These are phyloP conservation scores for Saccharomyces hybrid DNA, from an alignment of 1,139 yeast species.

Conservation along the genomic window DNA sequence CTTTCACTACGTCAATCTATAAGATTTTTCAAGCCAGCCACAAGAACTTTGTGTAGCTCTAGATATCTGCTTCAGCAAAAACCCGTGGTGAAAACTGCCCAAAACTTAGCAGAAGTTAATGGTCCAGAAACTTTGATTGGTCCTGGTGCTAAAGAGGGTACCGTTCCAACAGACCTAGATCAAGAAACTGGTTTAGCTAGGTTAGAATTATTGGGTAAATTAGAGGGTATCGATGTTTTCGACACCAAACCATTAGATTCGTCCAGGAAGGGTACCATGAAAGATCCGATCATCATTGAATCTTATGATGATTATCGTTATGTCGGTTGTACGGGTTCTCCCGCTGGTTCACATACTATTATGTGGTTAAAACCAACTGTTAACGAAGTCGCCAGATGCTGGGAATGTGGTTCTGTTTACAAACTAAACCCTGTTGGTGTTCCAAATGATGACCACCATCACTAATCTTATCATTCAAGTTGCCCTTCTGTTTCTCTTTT, in stretches of 20 bases:
- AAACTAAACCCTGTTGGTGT: constrained; percentile 85
- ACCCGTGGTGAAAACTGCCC: constrained; percentile 52
- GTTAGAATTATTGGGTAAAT: constrained; percentile 87
- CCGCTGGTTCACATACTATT: constrained; percentile 84
- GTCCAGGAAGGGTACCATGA: constrained; percentile 83
- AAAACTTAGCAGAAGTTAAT: constrained; percentile 65
- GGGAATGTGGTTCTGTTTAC: constrained; percentile 98
- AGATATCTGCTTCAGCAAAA: constrained; percentile 22
- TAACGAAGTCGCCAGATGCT: constrained; percentile 85
- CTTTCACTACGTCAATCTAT: constrained; percentile 24
- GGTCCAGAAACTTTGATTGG: constrained; percentile 81
- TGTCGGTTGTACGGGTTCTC: constrained; percentile 96
- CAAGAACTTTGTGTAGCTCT: constrained; percentile 26
- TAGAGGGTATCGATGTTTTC: constrained; percentile 93
- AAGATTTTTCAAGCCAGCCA: constrained; percentile 24
- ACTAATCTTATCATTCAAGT: constrained; percentile 7
- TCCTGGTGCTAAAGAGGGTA: constrained; percentile 77
- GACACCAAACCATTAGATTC: constrained; percentile 84
- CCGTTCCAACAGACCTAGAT: constrained; percentile 87
- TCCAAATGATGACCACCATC: constrained; percentile 46
- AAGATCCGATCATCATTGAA: constrained; percentile 82
- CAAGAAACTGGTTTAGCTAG: constrained; percentile 99
- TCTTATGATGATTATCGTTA: constrained; percentile 90
- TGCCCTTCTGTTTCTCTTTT: background rate
- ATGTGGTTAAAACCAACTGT: constrained; percentile 92